phyloP scores from a whole-genome alignment of 208 protist species.

The Leishmania arabica region DNA sequence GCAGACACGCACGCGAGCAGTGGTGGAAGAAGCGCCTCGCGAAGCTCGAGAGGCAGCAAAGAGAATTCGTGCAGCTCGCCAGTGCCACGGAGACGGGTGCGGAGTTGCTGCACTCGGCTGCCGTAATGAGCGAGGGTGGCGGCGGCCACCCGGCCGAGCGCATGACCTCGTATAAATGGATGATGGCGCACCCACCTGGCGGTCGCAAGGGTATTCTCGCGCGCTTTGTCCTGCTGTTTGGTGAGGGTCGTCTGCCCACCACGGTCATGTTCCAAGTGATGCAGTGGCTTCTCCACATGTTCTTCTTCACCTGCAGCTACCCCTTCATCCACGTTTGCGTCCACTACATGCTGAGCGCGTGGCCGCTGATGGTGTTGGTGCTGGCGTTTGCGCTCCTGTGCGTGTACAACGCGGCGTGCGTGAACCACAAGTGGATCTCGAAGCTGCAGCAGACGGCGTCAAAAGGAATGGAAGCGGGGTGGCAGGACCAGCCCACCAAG shows the following conservation, averaged over 20 bases:
- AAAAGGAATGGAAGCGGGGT: slow-evolving; percentile 40
- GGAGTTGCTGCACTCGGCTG: slow-evolving; percentile 33
- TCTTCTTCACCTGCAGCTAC: slow-evolving; percentile 57
- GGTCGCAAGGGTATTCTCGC: slow-evolving; percentile 55
- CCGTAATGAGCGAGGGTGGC: slow-evolving; percentile 35
- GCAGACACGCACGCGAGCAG: slow-evolving; percentile 30
- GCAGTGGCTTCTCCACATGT: slow-evolving; percentile 52
- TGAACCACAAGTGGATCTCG: slow-evolving; percentile 56
- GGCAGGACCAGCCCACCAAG: slow-evolving; percentile 25
- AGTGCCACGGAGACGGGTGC: slow-evolving; percentile 36
- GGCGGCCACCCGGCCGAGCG: slow-evolving; percentile 41
- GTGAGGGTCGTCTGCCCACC: slow-evolving; percentile 44
- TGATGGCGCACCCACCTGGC: slow-evolving; percentile 67
- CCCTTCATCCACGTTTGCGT: slow-evolving; percentile 49
- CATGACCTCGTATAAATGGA: slow-evolving; percentile 72
- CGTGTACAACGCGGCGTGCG: slow-evolving; percentile 59
- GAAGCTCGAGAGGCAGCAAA: slow-evolving; percentile 30
- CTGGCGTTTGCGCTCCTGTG: slow-evolving; percentile 38
- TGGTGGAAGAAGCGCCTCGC: slow-evolving; percentile 26
- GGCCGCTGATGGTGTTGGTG: slow-evolving; percentile 49
- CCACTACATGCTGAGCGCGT: slow-evolving; percentile 41
- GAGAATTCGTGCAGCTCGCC: slow-evolving; percentile 45
- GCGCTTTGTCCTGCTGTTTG: slow-evolving; percentile 53
- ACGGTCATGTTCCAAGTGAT: slow-evolving; percentile 53
- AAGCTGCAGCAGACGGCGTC: slow-evolving; percentile 53